Evolutionary conservation across 495 filamentous ascomycete species (phyloP), one percentile per base, ranked within the genome.

Genomic region (Xylaria palmicola): DNA sequence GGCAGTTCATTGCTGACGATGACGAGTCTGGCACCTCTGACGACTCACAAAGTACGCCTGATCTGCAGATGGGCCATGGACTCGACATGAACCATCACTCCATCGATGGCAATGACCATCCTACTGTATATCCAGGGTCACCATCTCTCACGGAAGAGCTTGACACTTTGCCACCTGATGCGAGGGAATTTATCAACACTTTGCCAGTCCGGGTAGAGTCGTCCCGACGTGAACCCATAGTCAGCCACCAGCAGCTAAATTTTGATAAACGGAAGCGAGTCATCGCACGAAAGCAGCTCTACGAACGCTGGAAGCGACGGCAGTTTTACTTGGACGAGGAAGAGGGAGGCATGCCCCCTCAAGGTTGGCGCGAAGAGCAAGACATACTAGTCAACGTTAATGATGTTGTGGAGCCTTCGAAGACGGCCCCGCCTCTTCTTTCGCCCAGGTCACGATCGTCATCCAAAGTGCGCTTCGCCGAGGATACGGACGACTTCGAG

Each of bases 301-400:
- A 88, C 62, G 86, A 93, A 56, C 84, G 89, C 48, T 90, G 89
- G 88, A 83, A 83, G 62, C 79, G 85, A 51, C 78, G 90, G 52
- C 84, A 85, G 27, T 93, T 93, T 65, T 93, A 93, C 65, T 80
- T 89, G 20, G 90, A 93, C 43, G 89, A 91, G 68, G 90, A 91
- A 74, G 90, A 92, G 68, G 89, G 89, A 10, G 81, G 82, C 6
- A 67, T 75, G 9, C 78, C 83, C 2, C 89, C 89, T 6, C 79
- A 81, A n/a, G 86, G 83, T 26, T 89, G 85, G 72, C 75, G 84
- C 36, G 83, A 83, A n/a, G 82, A 87, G n/a, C 78, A 85, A 4
- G 83, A 86, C 59, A 69, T 85, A n/a, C 54, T 81, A 60, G 64
- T 67, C 19, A 79, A 75, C 32, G 63, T 81, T 49, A 70, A 67